Conservation (phyloP, 2,329 filamentous ascomycete species). For the Eurotiales sp. region DNA sequence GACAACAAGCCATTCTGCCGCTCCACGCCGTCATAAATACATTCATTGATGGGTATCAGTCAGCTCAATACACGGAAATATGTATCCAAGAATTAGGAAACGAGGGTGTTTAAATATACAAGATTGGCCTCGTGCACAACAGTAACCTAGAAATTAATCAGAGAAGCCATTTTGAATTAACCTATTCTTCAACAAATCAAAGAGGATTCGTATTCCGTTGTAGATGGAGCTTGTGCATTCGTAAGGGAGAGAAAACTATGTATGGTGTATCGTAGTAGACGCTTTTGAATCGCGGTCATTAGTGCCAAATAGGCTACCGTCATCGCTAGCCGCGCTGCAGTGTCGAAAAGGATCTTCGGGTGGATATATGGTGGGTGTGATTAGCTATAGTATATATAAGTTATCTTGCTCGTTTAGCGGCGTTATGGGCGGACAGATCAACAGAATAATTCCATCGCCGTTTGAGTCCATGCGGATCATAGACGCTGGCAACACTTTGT, state of each 20-base stretch:
- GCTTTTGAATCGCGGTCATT: neutral
- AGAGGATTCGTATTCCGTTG: neutral
- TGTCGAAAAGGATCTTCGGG: no score
- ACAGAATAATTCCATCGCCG: constrained; percentile 41
- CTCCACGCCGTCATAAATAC: constrained; percentile 1
- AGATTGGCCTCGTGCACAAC: no score
- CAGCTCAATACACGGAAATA: constrained; percentile 1
- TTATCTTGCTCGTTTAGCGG: constrained; percentile 31
- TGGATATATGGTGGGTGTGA: no score
- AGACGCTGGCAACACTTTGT: constrained; percentile 47
- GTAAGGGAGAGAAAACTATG: neutral
- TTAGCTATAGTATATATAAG: no score
- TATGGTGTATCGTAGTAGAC: neutral
- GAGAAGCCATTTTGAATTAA: neutral
- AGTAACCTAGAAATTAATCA: no score
- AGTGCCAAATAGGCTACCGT: neutral
- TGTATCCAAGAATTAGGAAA: neutral
- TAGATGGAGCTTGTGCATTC: neutral
- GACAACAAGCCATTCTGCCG: no score
- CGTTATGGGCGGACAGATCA: constrained; percentile 28
- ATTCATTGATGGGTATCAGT: constrained; percentile 12
- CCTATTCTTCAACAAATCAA: neutral
- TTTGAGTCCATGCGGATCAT: constrained; percentile 44
- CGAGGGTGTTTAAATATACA: no score
- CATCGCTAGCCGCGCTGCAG: neutral